Percentiles rank a stretch among this genome's conserved stretches.
Evolutionary conservation across 257 asterid species (phyloP).

Genomic region (Capsicum chinense): DNA sequence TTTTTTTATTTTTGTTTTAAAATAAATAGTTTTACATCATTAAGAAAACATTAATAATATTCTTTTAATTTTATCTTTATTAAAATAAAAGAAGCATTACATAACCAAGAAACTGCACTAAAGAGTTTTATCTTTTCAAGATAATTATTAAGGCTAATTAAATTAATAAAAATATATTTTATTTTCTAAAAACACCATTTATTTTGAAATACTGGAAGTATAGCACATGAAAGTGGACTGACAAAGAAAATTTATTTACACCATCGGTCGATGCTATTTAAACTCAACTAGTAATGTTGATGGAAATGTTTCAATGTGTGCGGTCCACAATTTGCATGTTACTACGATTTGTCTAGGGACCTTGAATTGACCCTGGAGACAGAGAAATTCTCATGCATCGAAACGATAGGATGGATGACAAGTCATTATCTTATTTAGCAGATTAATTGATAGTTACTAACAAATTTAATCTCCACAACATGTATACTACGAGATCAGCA

Average conservation of each 20-base stretch:
- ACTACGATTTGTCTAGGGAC: constrained; percentile 21
- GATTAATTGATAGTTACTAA: constrained; percentile 23
- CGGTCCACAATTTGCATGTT: constrained; percentile 30
- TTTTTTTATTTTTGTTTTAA: too few relatives aligned
- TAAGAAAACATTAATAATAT: too few relatives aligned
- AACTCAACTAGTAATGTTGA: neutral
- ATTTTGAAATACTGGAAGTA: too few relatives aligned
- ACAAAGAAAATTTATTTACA: neutral
- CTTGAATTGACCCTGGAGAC: constrained; percentile 36
- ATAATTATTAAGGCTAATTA: too few relatives aligned
- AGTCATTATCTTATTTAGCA: constrained; percentile 45
- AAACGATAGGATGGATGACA: constrained; percentile 32
- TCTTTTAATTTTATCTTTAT: too few relatives aligned
- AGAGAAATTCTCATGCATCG: constrained; percentile 38
- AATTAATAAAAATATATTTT: too few relatives aligned
- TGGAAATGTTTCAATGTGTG: constrained; percentile 14
- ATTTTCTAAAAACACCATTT: too few relatives aligned
- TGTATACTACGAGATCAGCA: neutral
- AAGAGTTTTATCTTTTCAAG: too few relatives aligned
- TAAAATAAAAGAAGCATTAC: too few relatives aligned
- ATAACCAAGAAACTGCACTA: too few relatives aligned
- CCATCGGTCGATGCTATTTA: neutral
- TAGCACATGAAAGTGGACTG: neutral
- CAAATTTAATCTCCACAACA: neutral
- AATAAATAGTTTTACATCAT: too few relatives aligned